Percentiles rank a stretch among this genome's conserved stretches.
phyloP scores from a whole-genome alignment of 805 yeast genomes.

The Babjeviella inositovora region DNA sequence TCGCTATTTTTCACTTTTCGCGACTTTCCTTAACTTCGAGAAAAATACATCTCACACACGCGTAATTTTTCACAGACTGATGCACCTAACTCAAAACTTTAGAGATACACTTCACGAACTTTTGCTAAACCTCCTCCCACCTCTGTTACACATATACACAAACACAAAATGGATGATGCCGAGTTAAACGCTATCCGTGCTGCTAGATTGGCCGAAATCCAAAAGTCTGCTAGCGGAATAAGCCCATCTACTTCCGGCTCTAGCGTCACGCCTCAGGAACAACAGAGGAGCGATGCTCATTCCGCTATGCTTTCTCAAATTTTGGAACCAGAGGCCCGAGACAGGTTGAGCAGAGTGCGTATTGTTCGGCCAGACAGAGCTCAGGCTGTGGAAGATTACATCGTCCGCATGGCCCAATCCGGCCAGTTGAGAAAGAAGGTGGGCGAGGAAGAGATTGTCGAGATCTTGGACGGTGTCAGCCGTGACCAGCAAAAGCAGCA shows the following conservation, averaged over 20 bases:
- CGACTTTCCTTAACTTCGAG: too few relatives aligned
- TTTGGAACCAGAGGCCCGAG: slow-evolving; percentile 72
- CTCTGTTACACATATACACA: not conserved
- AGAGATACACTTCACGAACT: too few relatives aligned
- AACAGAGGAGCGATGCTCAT: slow-evolving; percentile 3
- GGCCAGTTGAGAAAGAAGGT: slow-evolving; percentile 67
- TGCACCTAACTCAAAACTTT: too few relatives aligned
- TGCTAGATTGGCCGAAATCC: slow-evolving; percentile 81
- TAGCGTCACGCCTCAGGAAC: slow-evolving; percentile 4
- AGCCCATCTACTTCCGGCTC: slow-evolving; percentile 1
- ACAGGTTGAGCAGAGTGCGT: slow-evolving; percentile 70
- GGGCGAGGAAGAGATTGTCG: slow-evolving; percentile 71
- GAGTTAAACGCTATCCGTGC: slow-evolving; percentile 85
- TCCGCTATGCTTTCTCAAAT: slow-evolving; percentile 41
- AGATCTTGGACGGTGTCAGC: slow-evolving; percentile 69
- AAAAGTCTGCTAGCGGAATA: slow-evolving; percentile 28
- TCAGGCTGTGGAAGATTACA: slow-evolving; percentile 67
- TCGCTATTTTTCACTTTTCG: too few relatives aligned
- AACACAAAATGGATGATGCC: slow-evolving; percentile 53
- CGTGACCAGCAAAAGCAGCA: slow-evolving; percentile 48
- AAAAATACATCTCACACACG: too few relatives aligned
- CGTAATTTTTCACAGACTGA: too few relatives aligned
- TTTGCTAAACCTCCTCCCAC: too few relatives aligned
- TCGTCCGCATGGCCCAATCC: slow-evolving; percentile 53
- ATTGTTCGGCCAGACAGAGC: slow-evolving; percentile 90